phyloP scores from a whole-genome alignment of 495 filamentous ascomycete species.

The Lasiosphaeria ovina region DNA sequence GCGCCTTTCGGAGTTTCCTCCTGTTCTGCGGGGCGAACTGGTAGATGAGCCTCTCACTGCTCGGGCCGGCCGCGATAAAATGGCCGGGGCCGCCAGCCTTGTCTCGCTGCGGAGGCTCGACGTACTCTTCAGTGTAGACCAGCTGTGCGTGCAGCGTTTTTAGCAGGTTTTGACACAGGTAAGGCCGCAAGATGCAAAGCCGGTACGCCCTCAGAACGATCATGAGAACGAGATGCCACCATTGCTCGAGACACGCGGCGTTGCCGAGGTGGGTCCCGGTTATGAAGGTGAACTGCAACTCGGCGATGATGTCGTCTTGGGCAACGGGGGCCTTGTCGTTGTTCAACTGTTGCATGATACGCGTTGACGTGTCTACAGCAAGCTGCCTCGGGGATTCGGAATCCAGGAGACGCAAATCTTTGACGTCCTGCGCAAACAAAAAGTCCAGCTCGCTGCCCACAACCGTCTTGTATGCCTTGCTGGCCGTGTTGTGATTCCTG shows the following conservation, averaged over 20 bases:
- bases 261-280: constrained; percentile 80
- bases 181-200: constrained; percentile 55
- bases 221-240: constrained; percentile 68
- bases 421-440: constrained; percentile 57
- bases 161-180: constrained; percentile 61
- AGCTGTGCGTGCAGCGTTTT: constrained; percentile 68
- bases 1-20: constrained; percentile 32
- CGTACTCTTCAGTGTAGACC: constrained; percentile 61
- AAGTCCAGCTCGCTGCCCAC: constrained; percentile 44
- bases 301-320: constrained; percentile 66
- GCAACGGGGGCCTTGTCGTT: constrained; percentile 1
- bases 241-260: constrained; percentile 82
- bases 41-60: constrained; percentile 40
- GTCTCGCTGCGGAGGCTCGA: constrained; percentile 48
- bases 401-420: constrained; percentile 69
- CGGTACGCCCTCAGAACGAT: constrained; percentile 67
- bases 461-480: constrained; percentile 5
- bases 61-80: constrained; percentile 2
- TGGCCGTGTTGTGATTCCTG: constrained; percentile 22
- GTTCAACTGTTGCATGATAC: constrained; percentile 29
- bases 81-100: background rate
- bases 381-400: constrained; percentile 21
- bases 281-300: constrained; percentile 82
- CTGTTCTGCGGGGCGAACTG: constrained; percentile 44
- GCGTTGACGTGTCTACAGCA: constrained; percentile 34